Percentiles rank a stretch among this genome's conserved stretches.
These are phyloP conservation scores for Trichoderma virens DNA, from an alignment of 495 filamentous ascomycete genomes.

Conservation along the genomic window DNA sequence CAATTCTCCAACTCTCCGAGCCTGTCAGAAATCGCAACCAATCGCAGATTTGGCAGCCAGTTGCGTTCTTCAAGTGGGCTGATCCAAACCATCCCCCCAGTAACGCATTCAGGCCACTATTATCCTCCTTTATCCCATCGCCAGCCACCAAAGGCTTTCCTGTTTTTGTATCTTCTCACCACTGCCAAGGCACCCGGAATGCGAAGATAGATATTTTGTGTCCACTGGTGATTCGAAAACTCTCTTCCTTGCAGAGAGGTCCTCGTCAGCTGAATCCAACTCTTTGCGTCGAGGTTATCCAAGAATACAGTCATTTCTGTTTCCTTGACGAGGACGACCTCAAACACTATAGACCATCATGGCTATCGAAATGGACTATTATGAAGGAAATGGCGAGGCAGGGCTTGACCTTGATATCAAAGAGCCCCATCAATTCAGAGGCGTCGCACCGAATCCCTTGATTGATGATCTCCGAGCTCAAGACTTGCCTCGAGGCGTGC, in stretches of 20 bases:
- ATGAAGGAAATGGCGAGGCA: not conserved
- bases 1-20: too few species aligned
- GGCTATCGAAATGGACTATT: not conserved
- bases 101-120: too few species aligned
- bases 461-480: slow-evolving; percentile 22
- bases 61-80: too few species aligned
- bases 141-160: too few species aligned
- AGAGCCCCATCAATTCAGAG: not conserved
- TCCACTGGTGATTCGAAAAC: too few species aligned
- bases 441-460: slow-evolving; percentile 14
- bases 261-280: too few species aligned
- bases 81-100: too few species aligned
- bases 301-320: too few species aligned
- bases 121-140: too few species aligned
- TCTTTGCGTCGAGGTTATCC: too few species aligned
- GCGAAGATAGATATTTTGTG: not conserved
- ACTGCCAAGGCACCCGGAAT: not conserved
- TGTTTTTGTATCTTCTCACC: too few species aligned
- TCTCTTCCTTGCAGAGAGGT: too few species aligned
- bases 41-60: not conserved
- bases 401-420: not conserved
- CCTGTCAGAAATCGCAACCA: not conserved
- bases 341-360: not conserved
- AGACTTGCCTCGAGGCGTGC: slow-evolving; percentile 28
- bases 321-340: not conserved